Evolutionary conservation across 352 stramenopile genomes (phyloP), one percentile per base, ranked within the genome.

Genomic region (Phytophthora pseudosyringae): DNA sequence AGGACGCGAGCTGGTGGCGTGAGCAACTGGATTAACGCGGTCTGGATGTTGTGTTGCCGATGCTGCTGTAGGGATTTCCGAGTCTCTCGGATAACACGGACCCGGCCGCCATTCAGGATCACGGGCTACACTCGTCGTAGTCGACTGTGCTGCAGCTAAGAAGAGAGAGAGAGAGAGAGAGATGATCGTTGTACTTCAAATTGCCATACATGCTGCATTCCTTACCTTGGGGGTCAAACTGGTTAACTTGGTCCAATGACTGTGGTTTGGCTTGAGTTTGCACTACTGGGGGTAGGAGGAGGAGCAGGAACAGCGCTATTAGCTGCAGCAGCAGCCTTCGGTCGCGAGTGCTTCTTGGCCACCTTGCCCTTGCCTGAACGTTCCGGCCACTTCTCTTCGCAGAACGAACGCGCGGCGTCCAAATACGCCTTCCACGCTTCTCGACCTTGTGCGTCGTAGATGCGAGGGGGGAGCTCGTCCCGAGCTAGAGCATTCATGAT

Each of bases 321-420:
- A 59, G 25, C 28, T 38, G 35, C 4, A 55, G 31, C 18, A 29
- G 35, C n/a, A 25, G 39, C 11, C 41, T 83, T 86, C 3, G 48
- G 26, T 21, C 72, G 62, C 10, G 59, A 28, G 8, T 64, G 67
- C 10, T 69, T 78, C 49, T 83, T 85, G 5, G 48, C 13, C 1
- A 44, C 5, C 35, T 86, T 85, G 18, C 62, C 52, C 44, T 86
- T 86, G 16, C 80, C 73, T 45, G 66, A 72, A 13, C 81, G 83
- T 39, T 92, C 80, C 5, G 81, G 81, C 83, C 83, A 92, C 44
- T 75, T 78, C 5, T 79, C 72, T 67, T 92, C 83, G 35, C 83
- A 92, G 46, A 85, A 89, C 4, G 55, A 56, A 8, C 69, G 76
- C 10, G 81, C 62, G 5, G 75, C 68, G 9, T 70, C 54, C 13